Evolutionary conservation across 352 stramenopile species (phyloP).

Genomic region (Phytophthora sp.): DNA sequence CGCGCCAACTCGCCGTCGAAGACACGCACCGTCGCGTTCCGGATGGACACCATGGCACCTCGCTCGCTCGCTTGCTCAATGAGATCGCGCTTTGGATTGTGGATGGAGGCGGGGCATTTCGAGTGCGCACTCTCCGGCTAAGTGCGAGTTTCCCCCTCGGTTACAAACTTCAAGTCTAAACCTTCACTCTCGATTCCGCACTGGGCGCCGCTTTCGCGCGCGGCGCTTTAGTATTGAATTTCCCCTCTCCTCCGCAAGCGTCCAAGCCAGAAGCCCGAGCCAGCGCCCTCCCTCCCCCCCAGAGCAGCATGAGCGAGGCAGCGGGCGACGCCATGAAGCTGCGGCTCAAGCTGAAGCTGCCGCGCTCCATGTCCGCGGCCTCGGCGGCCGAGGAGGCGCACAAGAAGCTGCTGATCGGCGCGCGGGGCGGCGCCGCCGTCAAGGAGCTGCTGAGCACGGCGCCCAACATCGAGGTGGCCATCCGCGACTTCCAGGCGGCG

Average conservation of each 20-base stretch:
- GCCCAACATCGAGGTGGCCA: conserved; percentile 84
- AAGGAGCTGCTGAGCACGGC: conserved; percentile 86
- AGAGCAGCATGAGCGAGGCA: conserved; percentile 46
- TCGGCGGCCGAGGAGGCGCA: conserved; percentile 27
- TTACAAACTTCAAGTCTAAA: conserved; percentile 35
- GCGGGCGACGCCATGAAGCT: conserved; percentile 40
- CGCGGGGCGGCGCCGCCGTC: conserved; percentile 70
- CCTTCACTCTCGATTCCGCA: conserved; percentile 36
- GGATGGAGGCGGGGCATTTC: conserved; percentile 25
- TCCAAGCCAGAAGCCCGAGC: conserved; percentile 18
- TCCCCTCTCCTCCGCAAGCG: conserved; percentile 25
- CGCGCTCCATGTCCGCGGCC: conserved; percentile 28
- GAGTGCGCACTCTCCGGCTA: conserved; percentile 22
- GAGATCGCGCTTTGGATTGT: conserved; percentile 33
- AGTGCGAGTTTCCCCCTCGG: conserved; percentile 16
- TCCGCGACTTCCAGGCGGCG: conserved; percentile 75
- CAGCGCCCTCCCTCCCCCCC: not conserved
- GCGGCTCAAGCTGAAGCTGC: conserved; percentile 71
- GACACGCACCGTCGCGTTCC: conserved; percentile 92
- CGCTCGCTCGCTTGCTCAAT: conserved; percentile 9
- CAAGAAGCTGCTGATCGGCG: conserved; percentile 72
- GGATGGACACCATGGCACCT: conserved; percentile 93
- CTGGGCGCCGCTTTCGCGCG: conserved; percentile 12
- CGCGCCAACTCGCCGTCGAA: too few relatives aligned
- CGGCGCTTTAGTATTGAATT: conserved; percentile 40